A percentile compares a stretch with the other conserved stretches of the same genome.
Conservation (phyloP, 306 rosid genomes). For the Gleditsia sinensis region DNA sequence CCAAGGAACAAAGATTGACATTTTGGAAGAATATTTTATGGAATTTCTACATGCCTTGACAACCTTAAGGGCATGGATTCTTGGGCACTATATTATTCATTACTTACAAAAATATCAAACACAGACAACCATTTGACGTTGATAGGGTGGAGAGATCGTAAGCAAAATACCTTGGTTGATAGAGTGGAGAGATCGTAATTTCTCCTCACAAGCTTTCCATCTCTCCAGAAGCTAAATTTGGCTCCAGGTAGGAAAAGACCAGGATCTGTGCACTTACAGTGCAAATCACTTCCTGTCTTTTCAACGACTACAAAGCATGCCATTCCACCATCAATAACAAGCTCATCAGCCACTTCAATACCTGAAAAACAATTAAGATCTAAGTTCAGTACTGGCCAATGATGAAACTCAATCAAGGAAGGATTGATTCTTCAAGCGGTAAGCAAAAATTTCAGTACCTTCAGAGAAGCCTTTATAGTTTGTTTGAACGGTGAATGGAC, state of each 20-base stretch:
- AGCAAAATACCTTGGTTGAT: conserved; percentile 75
- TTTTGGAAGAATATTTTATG: background rate
- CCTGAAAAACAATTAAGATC: conserved; percentile 44
- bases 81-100: too few species aligned
- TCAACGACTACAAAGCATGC: conserved; percentile 73
- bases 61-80: background rate
- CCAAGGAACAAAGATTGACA: background rate
- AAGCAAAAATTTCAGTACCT: conserved; percentile 47
- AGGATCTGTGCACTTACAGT: conserved; percentile 75
- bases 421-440: conserved; percentile 6
- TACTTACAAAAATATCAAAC: background rate
- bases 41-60: background rate
- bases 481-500: conserved; percentile 74
- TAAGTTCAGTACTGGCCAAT: conserved; percentile 23
- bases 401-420: conserved; percentile 7
- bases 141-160: too few species aligned
- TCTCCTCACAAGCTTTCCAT: conserved; percentile 77
- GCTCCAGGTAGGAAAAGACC: conserved; percentile 87
- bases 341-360: conserved; percentile 73
- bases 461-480: conserved; percentile 79
- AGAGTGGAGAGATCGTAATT: conserved; percentile 66
- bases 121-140: too few species aligned
- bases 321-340: conserved; percentile 93
- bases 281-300: conserved; percentile 67
- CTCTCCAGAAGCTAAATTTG: conserved; percentile 86